Percentiles rank a stretch among this genome's conserved stretches.
phyloP scores from a whole-genome alignment of 169 alveolate species.

The Plasmodium relictum region DNA sequence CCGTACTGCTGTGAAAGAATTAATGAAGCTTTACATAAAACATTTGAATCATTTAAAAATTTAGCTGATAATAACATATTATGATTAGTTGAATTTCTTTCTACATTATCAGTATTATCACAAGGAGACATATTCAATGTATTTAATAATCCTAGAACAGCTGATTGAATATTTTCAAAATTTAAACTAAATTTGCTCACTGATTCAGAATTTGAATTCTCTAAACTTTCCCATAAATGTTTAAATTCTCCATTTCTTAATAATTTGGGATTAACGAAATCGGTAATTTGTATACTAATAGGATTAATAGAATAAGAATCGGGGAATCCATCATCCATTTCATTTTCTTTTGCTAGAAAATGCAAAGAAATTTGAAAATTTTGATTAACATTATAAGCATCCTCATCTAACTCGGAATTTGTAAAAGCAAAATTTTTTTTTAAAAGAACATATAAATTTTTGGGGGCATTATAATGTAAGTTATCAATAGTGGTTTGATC shows the following conservation, averaged over 20 bases:
- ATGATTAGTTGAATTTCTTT: conserved; percentile 73
- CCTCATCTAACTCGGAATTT: neutral
- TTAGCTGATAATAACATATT: conserved; percentile 79
- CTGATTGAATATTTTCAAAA: conserved; percentile 79
- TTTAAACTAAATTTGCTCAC: conserved; percentile 80
- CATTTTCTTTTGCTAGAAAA: conserved; percentile 76
- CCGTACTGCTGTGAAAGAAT: conserved; percentile 80
- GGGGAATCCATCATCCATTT: conserved; percentile 76
- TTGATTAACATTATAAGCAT: conserved; percentile 47
- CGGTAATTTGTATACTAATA: conserved; percentile 76
- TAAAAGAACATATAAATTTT: conserved; percentile 40
- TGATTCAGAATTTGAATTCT: conserved; percentile 65
- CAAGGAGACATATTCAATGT: conserved; percentile 78
- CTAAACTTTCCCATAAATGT: conserved; percentile 78
- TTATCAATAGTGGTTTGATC: conserved; percentile 54
- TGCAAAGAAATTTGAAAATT: conserved; percentile 70
- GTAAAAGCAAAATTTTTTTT: conserved; percentile 6
- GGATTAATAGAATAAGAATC: conserved; percentile 82
- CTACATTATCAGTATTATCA: conserved; percentile 78
- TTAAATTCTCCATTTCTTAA: conserved; percentile 80
- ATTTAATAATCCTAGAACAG: conserved; percentile 80
- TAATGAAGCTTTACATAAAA: conserved; percentile 79
- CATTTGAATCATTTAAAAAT: conserved; percentile 68
- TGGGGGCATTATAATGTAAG: conserved; percentile 39
- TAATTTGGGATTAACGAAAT: conserved; percentile 73